Conservation (phyloP, 257 asterid species). For the Solanum pinnatisectum region DNA sequence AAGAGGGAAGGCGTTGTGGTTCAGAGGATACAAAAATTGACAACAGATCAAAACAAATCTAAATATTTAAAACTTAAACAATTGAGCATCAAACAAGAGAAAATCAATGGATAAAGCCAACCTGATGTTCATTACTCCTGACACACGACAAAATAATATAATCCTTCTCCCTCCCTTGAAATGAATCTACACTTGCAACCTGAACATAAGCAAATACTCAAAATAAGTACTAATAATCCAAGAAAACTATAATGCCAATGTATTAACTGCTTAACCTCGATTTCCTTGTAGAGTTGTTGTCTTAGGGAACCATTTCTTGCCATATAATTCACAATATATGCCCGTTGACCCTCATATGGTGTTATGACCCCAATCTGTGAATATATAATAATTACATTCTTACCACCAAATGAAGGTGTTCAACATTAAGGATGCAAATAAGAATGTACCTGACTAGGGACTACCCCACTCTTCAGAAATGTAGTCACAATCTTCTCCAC, state of each 20-base stretch:
- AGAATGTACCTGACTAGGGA: slow-evolving; percentile 76
- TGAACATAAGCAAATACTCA: slow-evolving; percentile 15
- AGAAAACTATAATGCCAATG: neutral
- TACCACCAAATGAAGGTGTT: neutral
- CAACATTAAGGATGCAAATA: neutral
- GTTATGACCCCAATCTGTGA: slow-evolving; percentile 93
- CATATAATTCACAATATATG: slow-evolving; percentile 95
- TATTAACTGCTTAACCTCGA: slow-evolving; percentile 52
- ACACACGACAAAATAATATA: slow-evolving; percentile 93
- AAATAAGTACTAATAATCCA: neutral
- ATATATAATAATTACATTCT: neutral
- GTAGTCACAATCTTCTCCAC: slow-evolving; percentile 97
- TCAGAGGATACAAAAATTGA: neutral
- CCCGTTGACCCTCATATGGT: slow-evolving; percentile 99
- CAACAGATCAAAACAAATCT: neutral
- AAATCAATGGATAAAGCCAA: slow-evolving; percentile 15
- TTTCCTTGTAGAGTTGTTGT: slow-evolving; percentile 96
- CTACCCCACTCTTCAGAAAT: slow-evolving; percentile 93
- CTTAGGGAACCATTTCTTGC: slow-evolving; percentile 92
- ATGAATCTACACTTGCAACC: slow-evolving; percentile 99
- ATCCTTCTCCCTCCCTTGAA: slow-evolving; percentile 98
- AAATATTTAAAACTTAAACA: neutral
- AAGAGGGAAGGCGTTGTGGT: neutral
- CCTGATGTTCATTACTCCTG: slow-evolving; percentile 99
- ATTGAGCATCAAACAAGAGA: neutral